phyloP scores from a whole-genome alignment of 108 stramenopile genomes.

The Ochromonas danica region DNA sequence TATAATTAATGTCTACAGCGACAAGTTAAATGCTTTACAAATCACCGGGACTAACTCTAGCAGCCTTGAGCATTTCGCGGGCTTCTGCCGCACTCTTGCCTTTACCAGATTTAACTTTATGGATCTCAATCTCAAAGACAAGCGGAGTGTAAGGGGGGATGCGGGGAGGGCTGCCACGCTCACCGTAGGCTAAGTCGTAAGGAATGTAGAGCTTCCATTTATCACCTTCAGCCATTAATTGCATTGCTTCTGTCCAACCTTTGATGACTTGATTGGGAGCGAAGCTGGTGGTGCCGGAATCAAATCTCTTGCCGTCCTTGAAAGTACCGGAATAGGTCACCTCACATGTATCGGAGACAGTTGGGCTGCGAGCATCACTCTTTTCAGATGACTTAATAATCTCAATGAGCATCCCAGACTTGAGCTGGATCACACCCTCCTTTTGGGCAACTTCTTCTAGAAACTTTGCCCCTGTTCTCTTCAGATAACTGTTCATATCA shows the following conservation, averaged over 20 bases:
- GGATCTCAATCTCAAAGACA: constrained; percentile 43
- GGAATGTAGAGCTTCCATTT: constrained; percentile 93
- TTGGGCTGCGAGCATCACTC: constrained; percentile 5
- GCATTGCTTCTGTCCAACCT: constrained; percentile 86
- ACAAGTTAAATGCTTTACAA: not conserved
- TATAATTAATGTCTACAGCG: not conserved
- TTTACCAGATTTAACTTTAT: constrained; percentile 26
- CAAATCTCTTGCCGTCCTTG: constrained; percentile 31
- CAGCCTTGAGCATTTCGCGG: not conserved
- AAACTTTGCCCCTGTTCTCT: constrained; percentile 27
- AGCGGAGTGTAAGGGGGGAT: constrained; percentile 40
- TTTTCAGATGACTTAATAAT: constrained; percentile 7
- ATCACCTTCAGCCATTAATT: constrained; percentile 91
- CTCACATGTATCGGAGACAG: constrained; percentile 15
- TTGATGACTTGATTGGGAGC: constrained; percentile 45
- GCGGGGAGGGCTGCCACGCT: constrained; percentile 43
- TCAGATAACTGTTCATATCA: constrained; percentile 28
- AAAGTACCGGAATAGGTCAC: constrained; percentile 26
- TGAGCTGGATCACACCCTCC: constrained; percentile 18
- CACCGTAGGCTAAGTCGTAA: constrained; percentile 58
- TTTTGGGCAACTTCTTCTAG: constrained; percentile 4
- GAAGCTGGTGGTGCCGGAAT: constrained; percentile 27
- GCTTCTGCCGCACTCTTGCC: constrained; percentile 26
- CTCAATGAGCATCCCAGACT: constrained; percentile 33
- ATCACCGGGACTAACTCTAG: not conserved